These are phyloP conservation scores for Fusarium graminum DNA, from an alignment of 2,329 filamentous ascomycete genomes.

Conservation along the genomic window DNA sequence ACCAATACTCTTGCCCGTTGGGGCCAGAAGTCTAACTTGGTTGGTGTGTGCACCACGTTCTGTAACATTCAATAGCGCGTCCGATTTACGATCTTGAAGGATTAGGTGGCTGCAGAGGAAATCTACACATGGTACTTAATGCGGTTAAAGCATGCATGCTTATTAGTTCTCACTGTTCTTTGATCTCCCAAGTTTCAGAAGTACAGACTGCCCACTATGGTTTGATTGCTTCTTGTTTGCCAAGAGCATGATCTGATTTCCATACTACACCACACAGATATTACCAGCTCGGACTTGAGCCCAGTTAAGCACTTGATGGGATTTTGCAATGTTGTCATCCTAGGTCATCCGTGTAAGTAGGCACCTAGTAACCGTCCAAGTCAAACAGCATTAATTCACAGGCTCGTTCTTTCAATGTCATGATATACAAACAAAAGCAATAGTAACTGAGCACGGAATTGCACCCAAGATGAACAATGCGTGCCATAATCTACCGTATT, in stretches of 20 bases:
- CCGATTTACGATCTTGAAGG: slow-evolving; percentile 2
- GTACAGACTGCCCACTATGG: slow-evolving; percentile 10
- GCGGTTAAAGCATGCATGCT: neutral
- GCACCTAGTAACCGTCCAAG: neutral
- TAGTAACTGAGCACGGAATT: slow-evolving; percentile 1
- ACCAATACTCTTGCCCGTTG: slow-evolving; percentile 32
- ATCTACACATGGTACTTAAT: neutral
- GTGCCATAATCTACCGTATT: no score
- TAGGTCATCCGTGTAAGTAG: slow-evolving; percentile 11
- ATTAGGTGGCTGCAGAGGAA: slow-evolving; percentile 1
- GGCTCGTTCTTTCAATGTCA: neutral
- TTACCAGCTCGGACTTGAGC: slow-evolving; percentile 4
- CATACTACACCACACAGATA: slow-evolving; percentile 8
- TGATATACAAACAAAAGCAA: neutral
- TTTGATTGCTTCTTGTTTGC: slow-evolving; percentile 22
- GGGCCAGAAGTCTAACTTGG: slow-evolving; percentile 13
- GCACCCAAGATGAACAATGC: neutral
- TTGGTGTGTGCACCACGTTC: slow-evolving; percentile 10
- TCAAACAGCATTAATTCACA: neutral
- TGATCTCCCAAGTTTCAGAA: slow-evolving; percentile 25
- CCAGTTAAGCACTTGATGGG: neutral
- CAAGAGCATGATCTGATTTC: slow-evolving; percentile 4
- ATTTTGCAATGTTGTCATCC: slow-evolving; percentile 5
- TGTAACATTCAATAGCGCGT: slow-evolving; percentile 10
- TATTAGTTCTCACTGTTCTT: slow-evolving; percentile 7